Conservation (phyloP, 2,329 filamentous ascomycete genomes). For the Ceratocystis diversiconidia region DNA sequence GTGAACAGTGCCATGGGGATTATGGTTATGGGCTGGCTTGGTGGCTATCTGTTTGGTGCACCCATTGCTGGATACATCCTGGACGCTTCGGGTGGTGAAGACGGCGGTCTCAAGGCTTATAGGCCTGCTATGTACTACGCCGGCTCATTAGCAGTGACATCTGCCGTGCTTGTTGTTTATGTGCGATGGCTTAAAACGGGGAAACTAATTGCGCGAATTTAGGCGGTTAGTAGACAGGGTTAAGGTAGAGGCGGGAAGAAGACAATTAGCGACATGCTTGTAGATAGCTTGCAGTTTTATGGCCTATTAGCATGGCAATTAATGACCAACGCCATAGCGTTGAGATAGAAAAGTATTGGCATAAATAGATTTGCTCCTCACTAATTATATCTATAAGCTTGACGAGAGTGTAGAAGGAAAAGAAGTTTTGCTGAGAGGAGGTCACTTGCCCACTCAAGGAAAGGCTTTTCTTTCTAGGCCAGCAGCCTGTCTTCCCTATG, state of each 20-base stretch:
- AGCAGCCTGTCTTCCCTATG: no score
- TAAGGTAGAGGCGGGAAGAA: background rate
- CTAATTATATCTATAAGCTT: no score
- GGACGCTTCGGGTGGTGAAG: constrained; percentile 38
- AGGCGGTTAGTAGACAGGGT: background rate
- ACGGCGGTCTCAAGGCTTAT: constrained; percentile 37
- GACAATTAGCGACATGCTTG: no score
- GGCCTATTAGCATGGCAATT: background rate
- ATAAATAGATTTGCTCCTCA: no score
- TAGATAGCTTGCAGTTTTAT: background rate
- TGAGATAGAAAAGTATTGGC: background rate
- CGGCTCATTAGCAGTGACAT: constrained; percentile 35
- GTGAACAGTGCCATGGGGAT: constrained; percentile 46
- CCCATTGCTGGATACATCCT: constrained; percentile 48
- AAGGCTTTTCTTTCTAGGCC: no score
- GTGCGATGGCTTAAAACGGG: constrained; percentile 32
- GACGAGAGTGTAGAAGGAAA: no score
- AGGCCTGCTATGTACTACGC: constrained; percentile 49
- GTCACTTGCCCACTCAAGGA: no score
- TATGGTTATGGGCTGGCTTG: constrained; percentile 46
- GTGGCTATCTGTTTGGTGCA: constrained; percentile 45
- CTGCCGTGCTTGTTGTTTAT: constrained; percentile 30
- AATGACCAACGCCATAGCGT: background rate
- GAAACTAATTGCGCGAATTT: constrained; percentile 27
- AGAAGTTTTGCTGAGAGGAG: no score